Conservation (phyloP, 1,284 basidiomycete genomes). For the Marasmius sp. region DNA sequence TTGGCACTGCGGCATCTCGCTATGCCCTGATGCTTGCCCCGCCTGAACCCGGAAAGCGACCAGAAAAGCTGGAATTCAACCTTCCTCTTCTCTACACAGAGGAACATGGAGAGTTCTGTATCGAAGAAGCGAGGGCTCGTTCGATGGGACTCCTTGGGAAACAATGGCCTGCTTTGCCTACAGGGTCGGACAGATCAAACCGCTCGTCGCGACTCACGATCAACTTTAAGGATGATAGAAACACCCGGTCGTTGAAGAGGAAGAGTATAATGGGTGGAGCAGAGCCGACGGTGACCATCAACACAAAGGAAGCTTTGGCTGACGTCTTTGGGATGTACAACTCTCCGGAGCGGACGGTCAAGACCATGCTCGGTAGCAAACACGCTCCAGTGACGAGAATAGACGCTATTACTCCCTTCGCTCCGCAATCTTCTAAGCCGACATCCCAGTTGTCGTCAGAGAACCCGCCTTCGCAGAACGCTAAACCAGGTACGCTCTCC, state of each 20-base stretch:
- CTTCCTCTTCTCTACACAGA: slow-evolving; percentile 67
- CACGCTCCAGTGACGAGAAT: slow-evolving; percentile 68
- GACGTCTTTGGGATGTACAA: slow-evolving; percentile 95
- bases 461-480: slow-evolving; percentile 37
- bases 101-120: slow-evolving; percentile 68
- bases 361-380: slow-evolving; percentile 57
- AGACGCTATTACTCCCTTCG: slow-evolving; percentile 42
- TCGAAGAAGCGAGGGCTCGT: slow-evolving; percentile 72
- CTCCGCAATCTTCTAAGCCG: neutral
- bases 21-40: slow-evolving; percentile 71
- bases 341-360: slow-evolving; percentile 77
- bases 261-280: slow-evolving; percentile 34
- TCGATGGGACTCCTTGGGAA: slow-evolving; percentile 79
- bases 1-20: slow-evolving; percentile 26
- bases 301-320: slow-evolving; percentile 88
- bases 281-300: slow-evolving; percentile 57
- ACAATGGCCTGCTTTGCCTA: slow-evolving; percentile 72
- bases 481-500: slow-evolving; percentile 30
- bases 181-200: slow-evolving; percentile 11
- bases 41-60: slow-evolving; percentile 62
- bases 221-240: slow-evolving; percentile 54
- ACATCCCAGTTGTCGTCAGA: slow-evolving; percentile 16
- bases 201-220: slow-evolving; percentile 27
- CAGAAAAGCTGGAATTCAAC: slow-evolving; percentile 68
- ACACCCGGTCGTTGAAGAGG: slow-evolving; percentile 35